Percentiles rank a stretch among this genome's conserved stretches.
Conservation (phyloP, 106 monocot species). For the Dendrobium catenatum region DNA sequence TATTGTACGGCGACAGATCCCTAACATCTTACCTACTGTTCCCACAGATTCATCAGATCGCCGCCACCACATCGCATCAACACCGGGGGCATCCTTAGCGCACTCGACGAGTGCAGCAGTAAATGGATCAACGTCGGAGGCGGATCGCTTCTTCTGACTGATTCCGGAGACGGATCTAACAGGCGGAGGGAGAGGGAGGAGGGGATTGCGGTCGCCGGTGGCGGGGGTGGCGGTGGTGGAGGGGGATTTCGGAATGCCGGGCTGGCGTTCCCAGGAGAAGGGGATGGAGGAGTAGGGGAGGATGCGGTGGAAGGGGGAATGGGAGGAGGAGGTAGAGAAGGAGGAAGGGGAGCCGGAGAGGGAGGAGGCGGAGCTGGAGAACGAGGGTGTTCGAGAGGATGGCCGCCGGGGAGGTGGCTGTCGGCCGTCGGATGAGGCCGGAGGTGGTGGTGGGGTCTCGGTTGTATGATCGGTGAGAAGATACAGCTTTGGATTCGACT, state of each 20-base stretch:
- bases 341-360: not conserved
- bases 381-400: not conserved
- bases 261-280: conserved; percentile 7
- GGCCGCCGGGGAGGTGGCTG: not conserved
- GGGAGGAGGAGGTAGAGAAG: not conserved
- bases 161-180: not conserved
- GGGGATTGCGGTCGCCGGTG: not conserved
- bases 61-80: not conserved
- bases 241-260: conserved; percentile 1
- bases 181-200: not conserved
- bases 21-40: too few species aligned
- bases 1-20: not conserved
- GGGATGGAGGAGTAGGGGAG: conserved; percentile 3
- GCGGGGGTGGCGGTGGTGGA: not conserved
- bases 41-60: not conserved
- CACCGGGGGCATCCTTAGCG: not conserved
- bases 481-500: too few species aligned
- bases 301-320: not conserved
- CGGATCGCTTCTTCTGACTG: not conserved
- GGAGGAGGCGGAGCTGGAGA: conserved; percentile 4
- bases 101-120: not conserved
- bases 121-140: not conserved
- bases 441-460: too few species aligned
- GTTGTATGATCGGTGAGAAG: too few species aligned
- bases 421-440: not conserved